These are phyloP conservation scores for Phoma sp. DNA, from an alignment of 2,329 filamentous ascomycete genomes.

Conservation along the genomic window DNA sequence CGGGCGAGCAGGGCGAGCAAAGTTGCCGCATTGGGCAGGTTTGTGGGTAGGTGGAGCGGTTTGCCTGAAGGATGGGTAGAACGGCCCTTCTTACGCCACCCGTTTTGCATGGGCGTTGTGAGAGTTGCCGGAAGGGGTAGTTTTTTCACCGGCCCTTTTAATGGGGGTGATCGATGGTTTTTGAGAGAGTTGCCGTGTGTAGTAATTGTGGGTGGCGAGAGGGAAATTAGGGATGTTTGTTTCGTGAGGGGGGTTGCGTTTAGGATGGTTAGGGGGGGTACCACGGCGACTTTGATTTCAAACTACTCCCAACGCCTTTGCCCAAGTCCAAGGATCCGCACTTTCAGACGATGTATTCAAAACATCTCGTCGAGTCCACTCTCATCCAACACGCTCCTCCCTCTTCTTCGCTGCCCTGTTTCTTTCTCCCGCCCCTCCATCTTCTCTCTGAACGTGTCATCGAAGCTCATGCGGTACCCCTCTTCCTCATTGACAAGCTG, in stretches of 20 bases:
- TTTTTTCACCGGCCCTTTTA: constrained; percentile 9
- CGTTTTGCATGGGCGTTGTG: background rate
- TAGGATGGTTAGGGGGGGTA: background rate
- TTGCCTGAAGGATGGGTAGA: constrained; percentile 1
- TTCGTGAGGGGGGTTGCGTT: no score
- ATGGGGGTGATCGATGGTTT: background rate
- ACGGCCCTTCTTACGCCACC: constrained; percentile 19
- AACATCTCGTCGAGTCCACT: constrained; percentile 48
- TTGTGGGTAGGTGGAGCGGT: background rate
- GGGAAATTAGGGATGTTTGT: no score
- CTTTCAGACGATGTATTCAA: constrained; percentile 9
- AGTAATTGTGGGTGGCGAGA: background rate
- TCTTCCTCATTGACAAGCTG: constrained; percentile 16
- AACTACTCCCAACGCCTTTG: constrained; percentile 1
- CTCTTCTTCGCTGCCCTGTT: constrained; percentile 4
- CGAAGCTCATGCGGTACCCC: constrained; percentile 38
- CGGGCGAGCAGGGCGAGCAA: no score
- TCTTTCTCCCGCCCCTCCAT: background rate
- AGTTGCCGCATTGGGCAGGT: background rate
- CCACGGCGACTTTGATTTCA: background rate
- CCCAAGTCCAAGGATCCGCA: background rate
- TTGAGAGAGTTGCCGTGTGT: background rate
- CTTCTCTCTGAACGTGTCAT: constrained; percentile 52
- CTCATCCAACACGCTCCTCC: constrained; percentile 35
- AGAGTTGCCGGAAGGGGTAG: constrained; percentile 1